A percentile compares a stretch with the other conserved stretches of the same genome.
Evolutionary conservation across 208 protist species (phyloP).

Genomic region (Leishmania martiniquensis): DNA sequence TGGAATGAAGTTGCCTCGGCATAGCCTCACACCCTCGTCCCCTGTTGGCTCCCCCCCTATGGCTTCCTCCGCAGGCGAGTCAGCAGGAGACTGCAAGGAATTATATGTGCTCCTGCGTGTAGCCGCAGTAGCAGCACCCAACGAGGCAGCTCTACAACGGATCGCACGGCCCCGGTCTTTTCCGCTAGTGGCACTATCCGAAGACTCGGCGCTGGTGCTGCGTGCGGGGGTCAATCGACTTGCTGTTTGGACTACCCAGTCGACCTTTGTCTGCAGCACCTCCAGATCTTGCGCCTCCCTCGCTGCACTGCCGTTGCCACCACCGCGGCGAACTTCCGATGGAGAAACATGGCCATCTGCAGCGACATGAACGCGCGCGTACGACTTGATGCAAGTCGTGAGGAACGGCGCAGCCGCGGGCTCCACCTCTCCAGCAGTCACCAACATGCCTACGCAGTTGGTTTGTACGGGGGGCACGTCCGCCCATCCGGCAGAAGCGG

Average conservation of each 20-base stretch:
- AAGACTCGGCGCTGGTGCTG: slow-evolving; percentile 5
- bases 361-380: slow-evolving; percentile 22
- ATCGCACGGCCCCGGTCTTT: neutral
- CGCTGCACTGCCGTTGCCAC: slow-evolving; percentile 14
- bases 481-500: neutral
- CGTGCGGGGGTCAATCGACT: neutral
- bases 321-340: slow-evolving; percentile 13
- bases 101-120: neutral
- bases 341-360: slow-evolving; percentile 33
- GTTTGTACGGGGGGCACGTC: neutral
- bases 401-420: slow-evolving; percentile 8
- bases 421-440: neutral
- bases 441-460: neutral
- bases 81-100: neutral
- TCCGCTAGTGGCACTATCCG: neutral
- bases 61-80: neutral
- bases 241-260: slow-evolving; percentile 41
- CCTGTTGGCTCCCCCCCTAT: neutral
- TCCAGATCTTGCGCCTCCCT: slow-evolving; percentile 50
- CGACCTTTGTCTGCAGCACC: slow-evolving; percentile 66
- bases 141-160: neutral
- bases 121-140: neutral
- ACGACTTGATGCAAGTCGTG: slow-evolving; percentile 29
- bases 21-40: neutral
- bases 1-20: neutral